A percentile compares a stretch with the other conserved stretches of the same genome.
phyloP scores from a whole-genome alignment of 495 filamentous ascomycete genomes.

The Glonium stellatum region DNA sequence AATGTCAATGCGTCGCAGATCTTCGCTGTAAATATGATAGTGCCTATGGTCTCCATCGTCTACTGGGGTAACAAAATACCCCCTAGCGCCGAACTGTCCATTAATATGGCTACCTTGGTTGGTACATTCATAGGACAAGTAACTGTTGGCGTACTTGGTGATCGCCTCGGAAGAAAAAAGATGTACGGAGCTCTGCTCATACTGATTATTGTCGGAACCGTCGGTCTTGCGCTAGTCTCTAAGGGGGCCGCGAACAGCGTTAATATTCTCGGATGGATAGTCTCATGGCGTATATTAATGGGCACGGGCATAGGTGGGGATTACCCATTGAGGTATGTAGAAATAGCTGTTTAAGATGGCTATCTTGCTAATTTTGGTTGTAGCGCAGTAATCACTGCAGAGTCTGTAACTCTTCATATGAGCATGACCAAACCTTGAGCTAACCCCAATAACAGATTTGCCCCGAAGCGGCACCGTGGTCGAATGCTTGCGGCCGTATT shows the following conservation, averaged over 20 bases:
- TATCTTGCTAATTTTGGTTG: too few relatives aligned
- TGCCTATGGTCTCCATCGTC: not conserved
- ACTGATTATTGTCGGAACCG: not conserved
- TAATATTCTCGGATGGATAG: not conserved
- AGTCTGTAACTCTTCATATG: too few relatives aligned
- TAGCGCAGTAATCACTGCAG: too few relatives aligned
- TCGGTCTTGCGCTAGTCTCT: not conserved
- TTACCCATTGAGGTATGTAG: not conserved
- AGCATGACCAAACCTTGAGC: not conserved
- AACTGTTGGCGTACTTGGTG: not conserved
- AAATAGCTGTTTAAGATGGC: too few relatives aligned
- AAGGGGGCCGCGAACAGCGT: not conserved
- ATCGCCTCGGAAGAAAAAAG: not conserved
- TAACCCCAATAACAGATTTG: not conserved
- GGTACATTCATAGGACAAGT: not conserved
- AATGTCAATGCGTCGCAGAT: not conserved
- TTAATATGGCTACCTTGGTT: not conserved
- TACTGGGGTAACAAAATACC: not conserved
- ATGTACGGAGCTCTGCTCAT: not conserved
- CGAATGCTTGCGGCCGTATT: not conserved
- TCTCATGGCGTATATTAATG: not conserved
- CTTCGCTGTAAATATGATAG: conserved; percentile 2
- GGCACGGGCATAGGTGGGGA: not conserved
- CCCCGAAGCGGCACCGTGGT: not conserved
- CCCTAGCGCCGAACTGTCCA: not conserved